Evolutionary conservation across 169 alveolate species (phyloP).

Genomic region (Cryptosporidium viatorum): DNA sequence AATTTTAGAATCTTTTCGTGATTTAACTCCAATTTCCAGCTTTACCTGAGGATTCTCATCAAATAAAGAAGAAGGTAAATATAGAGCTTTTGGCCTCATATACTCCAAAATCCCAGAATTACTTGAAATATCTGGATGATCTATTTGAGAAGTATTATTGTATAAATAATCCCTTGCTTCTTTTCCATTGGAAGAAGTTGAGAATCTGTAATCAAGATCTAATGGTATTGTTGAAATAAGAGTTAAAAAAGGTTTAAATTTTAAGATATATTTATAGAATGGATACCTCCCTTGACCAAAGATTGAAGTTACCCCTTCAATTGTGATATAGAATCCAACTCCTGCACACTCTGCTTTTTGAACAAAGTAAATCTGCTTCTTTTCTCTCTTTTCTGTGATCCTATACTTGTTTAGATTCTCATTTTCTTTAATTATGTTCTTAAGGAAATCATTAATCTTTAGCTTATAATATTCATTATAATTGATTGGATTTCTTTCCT

Average conservation of each 20-base stretch:
- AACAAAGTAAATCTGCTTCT: not conserved
- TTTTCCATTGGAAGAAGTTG: not conserved
- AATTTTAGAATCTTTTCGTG: not conserved
- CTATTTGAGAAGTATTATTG: not conserved
- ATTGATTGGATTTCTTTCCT: not conserved
- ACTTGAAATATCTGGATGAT: not conserved
- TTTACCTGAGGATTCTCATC: not conserved
- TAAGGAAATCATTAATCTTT: conserved; percentile 5
- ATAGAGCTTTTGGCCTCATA: not conserved
- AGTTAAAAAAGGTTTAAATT: conserved; percentile 29
- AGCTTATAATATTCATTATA: conserved; percentile 1
- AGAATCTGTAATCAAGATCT: conserved; percentile 28
- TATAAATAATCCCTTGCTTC: not conserved
- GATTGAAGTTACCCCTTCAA: conserved; percentile 2
- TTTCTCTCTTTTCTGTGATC: not conserved
- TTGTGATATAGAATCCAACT: conserved; percentile 31
- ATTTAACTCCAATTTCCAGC: conserved; percentile 31
- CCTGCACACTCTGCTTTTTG: conserved; percentile 17
- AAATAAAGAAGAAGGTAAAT: conserved; percentile 19
- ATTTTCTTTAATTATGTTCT: conserved; percentile 12
- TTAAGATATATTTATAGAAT: conserved; percentile 11
- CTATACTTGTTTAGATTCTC: not conserved
- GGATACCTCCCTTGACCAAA: not conserved
- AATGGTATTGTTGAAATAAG: conserved; percentile 54
- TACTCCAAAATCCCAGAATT: conserved; percentile 40